Percentiles rank a stretch among this genome's conserved stretches.
Evolutionary conservation across 306 rosid species (phyloP).

Genomic region (Pachyrhizus erosus): DNA sequence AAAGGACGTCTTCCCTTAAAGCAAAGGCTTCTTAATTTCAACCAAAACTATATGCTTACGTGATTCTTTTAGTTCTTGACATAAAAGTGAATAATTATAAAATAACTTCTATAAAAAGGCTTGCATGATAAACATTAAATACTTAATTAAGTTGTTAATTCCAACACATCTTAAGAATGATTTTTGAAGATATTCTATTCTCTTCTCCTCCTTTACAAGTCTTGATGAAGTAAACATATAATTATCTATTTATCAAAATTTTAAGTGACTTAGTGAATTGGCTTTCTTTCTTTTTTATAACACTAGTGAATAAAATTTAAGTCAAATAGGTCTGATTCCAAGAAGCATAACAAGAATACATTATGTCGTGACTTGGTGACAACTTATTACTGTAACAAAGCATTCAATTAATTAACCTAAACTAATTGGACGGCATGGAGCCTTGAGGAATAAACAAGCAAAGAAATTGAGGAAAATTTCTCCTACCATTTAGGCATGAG

Average conservation of each 20-base stretch:
- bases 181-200: neutral
- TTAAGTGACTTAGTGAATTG: too few species aligned
- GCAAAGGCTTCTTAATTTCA: neutral
- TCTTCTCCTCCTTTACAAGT: too few species aligned
- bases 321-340: neutral
- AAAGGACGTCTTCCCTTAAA: neutral
- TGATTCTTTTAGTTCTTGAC: neutral
- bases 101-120: neutral
- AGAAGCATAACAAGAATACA: neutral
- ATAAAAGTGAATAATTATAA: neutral
- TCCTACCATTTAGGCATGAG: slow-evolving; percentile 46
- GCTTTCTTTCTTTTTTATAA: neutral
- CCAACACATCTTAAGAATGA: neutral
- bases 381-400: neutral
- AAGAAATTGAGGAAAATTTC: neutral
- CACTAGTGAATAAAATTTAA: neutral
- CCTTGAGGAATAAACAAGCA: slow-evolving; percentile 17
- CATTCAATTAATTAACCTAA: neutral
- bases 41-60: neutral
- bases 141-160: neutral
- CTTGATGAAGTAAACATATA: too few species aligned
- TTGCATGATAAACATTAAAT: neutral
- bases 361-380: neutral
- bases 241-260: too few species aligned
- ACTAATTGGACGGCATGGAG: slow-evolving; percentile 2